Base-by-base conservation (phyloP, 164 flowering plant species). In the Dillenia turbinata region DNA sequence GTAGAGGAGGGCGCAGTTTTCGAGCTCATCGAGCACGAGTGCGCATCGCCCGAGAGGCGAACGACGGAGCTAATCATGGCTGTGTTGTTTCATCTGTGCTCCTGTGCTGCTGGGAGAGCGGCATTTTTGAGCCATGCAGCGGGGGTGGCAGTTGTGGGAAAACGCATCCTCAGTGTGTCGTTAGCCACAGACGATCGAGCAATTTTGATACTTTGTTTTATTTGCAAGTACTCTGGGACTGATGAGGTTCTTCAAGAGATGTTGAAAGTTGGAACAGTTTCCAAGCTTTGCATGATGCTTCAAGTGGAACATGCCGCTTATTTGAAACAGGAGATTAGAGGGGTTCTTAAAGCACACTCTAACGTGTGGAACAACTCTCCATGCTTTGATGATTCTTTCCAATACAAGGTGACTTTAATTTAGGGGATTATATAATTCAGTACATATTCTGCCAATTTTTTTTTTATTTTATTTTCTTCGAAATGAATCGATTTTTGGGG, bases 31-130 rank as follows among this genome's bases (percentile, higher is more conserved):
- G 81, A 77, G 64, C 64, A 73, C 0, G 83, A 77, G 49, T 40
- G 75, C 4, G 56, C 47, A 1, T 3, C 53, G 6, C 73, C 72
- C 0, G 88, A 78, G 12, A 81, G 58, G 70, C 62, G 61, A 47
- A 81, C 68, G 9, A 78, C 79, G 0, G 92, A 83, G 76, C 66
- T 81, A 0, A 52, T 72, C 11, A 12, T 85, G 2, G 73, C 74
- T 8, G 46, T 80, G 15, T 56, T 87, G 45, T 78, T 70, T 43
- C 69, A 80, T 59, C 52, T 87, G 10, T 87, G 92, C 62, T 66
- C 65, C 1, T 67, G 72, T 12, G 88, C 88, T 0, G 86, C 78
- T 43, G 92, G 92, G 24, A 65, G 92, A 43, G 82, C 76, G 1
- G 48, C 73, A 70, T 62, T 87, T 22, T 57, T 85, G 5, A 52